phyloP scores from a whole-genome alignment of 306 rosid genomes.

The Vicia sativa region DNA sequence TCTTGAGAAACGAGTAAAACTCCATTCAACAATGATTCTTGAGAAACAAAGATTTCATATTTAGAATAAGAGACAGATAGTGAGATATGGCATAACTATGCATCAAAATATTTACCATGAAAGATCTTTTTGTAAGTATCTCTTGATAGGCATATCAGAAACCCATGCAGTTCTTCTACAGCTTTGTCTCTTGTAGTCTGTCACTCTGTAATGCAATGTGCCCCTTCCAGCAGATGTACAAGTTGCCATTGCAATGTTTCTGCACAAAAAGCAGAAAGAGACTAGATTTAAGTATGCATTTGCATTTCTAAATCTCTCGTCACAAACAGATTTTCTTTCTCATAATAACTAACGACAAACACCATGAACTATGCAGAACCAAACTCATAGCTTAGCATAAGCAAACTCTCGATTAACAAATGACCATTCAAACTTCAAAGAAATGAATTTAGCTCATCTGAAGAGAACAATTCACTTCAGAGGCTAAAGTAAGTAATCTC shows the following conservation, averaged over 20 bases:
- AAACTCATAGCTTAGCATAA: background rate
- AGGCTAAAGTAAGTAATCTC: background rate
- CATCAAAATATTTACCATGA: slow-evolving; percentile 55
- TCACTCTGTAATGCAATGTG: slow-evolving; percentile 45
- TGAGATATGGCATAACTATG: slow-evolving; percentile 13
- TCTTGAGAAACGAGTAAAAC: slow-evolving; percentile 28
- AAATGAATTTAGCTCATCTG: background rate
- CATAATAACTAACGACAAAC: background rate
- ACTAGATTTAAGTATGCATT: slow-evolving; percentile 25
- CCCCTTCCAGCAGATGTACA: slow-evolving; percentile 64
- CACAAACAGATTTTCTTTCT: background rate
- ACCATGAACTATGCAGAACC: slow-evolving; percentile 33
- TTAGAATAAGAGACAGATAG: background rate
- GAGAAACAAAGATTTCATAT: slow-evolving; percentile 20
- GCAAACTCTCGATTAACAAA: background rate
- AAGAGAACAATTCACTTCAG: background rate
- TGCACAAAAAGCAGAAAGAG: slow-evolving; percentile 35
- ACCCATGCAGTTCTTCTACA: slow-evolving; percentile 50
- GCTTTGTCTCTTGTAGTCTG: slow-evolving; percentile 47
- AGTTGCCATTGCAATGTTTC: slow-evolving; percentile 63
- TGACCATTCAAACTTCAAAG: background rate
- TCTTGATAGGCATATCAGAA: slow-evolving; percentile 44
- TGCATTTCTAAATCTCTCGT: background rate
- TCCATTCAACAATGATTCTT: too few relatives aligned
- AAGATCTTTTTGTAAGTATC: slow-evolving; percentile 52